Evolutionary conservation across 805 yeast genomes (phyloP).

Genomic region (Schwanniomyces occidentalis): DNA sequence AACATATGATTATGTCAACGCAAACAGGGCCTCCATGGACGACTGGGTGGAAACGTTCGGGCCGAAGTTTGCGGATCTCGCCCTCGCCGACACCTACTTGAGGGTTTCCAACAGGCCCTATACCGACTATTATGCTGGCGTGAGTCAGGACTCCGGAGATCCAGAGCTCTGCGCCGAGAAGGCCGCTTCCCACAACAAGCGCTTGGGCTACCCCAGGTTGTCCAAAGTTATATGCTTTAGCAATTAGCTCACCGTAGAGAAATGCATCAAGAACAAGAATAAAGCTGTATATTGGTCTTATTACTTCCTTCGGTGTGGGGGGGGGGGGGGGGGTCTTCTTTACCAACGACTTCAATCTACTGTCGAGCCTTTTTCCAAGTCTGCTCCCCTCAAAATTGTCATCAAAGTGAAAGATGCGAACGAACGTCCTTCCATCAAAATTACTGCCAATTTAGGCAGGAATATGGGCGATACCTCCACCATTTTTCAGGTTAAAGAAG

Average conservation of each 20-base stretch:
- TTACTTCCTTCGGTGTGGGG: conserved; percentile 87
- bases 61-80: conserved; percentile 79
- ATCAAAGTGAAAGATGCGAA: conserved; percentile 76
- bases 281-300: conserved; percentile 71
- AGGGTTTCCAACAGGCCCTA: conserved; percentile 67
- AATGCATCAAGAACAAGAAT: conserved; percentile 65
- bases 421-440: conserved; percentile 81
- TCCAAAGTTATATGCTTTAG: conserved; percentile 80
- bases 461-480: conserved; percentile 87
- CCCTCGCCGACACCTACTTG: conserved; percentile 91
- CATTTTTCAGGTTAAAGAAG: conserved; percentile 68
- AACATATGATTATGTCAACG: conserved; percentile 72
- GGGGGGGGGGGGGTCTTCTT: too few species aligned
- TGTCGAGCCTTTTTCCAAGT: conserved; percentile 43
- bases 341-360: conserved; percentile 75
- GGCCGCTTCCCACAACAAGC: conserved; percentile 66
- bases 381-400: conserved; percentile 89
- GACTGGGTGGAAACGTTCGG: conserved; percentile 88
- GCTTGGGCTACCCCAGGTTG: conserved; percentile 57
- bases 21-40: conserved; percentile 78
- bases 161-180: conserved; percentile 75
- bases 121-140: conserved; percentile 82
- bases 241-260: conserved; percentile 81
- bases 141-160: conserved; percentile 96
- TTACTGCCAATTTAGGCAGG: conserved; percentile 90